Percentiles rank a stretch among this genome's conserved stretches.
phyloP scores from a whole-genome alignment of 225 moss, liverwort and hornwort genomes.

The Antitrichia curtipendula region DNA sequence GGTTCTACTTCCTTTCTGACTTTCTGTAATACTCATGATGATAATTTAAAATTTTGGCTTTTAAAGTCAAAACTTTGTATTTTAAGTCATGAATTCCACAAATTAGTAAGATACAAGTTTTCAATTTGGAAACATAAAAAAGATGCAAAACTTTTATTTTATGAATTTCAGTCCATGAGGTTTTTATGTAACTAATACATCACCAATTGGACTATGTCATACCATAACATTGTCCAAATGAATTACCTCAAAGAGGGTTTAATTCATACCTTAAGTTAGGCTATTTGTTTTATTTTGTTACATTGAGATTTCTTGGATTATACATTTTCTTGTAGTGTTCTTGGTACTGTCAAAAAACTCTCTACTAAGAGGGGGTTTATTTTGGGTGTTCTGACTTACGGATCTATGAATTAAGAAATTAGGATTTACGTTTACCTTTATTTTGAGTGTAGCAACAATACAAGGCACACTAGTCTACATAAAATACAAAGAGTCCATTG shows the following conservation, averaged over 20 bases:
- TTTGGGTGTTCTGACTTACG: too few species aligned
- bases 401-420: too few species aligned
- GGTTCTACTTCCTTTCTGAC: not conserved
- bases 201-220: not conserved
- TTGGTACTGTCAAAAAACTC: too few species aligned
- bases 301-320: too few species aligned
- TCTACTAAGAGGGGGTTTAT: too few species aligned
- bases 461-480: too few species aligned
- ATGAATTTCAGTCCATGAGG: rapidly evolving
- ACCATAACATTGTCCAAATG: not conserved
- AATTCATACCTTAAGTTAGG: not conserved
- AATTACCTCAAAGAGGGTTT: not conserved
- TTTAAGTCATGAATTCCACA: too few species aligned
- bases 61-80: not conserved
- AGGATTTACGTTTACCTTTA: too few species aligned
- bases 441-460: too few species aligned
- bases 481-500: not conserved
- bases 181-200: rapidly evolving
- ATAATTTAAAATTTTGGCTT: not conserved
- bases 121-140: not conserved
- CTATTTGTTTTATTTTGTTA: too few species aligned
- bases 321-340: too few species aligned
- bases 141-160: not conserved
- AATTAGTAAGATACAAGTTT: not conserved
- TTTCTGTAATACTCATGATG: not conserved